phyloP scores from a whole-genome alignment of 257 asterid genomes.

The Solanum sparsipilum region DNA sequence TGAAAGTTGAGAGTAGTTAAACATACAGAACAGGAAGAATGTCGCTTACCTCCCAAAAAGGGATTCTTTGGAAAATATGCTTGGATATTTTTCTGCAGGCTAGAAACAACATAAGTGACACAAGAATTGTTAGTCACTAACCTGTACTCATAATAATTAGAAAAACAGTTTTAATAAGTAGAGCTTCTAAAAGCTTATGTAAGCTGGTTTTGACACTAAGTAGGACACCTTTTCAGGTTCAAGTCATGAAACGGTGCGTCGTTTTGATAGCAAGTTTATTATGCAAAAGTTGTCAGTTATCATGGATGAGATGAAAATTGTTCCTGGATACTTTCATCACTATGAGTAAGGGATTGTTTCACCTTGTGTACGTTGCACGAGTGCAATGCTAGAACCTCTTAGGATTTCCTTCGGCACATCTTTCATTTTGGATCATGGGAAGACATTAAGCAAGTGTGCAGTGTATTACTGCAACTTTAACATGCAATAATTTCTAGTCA shows the following conservation, averaged over 20 bases:
- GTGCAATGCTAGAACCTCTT: neutral
- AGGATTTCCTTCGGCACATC: neutral
- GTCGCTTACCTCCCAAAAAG: conserved; percentile 43
- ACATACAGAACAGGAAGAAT: neutral
- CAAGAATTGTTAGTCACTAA: neutral
- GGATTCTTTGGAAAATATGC: conserved; percentile 33
- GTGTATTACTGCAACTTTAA: neutral
- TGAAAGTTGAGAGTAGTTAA: neutral
- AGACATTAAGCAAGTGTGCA: neutral
- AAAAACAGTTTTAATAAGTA: neutral
- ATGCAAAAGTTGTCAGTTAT: neutral
- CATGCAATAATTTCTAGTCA: neutral
- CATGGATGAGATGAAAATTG: neutral
- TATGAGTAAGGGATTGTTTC: neutral
- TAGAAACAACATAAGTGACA: conserved; percentile 1
- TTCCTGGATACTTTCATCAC: neutral
- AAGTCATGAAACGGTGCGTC: neutral
- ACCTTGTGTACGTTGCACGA: neutral
- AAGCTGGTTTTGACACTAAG: neutral
- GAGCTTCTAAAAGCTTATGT: neutral
- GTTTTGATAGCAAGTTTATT: neutral
- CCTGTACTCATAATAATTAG: neutral
- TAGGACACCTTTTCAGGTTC: neutral
- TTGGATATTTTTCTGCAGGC: conserved; percentile 64
- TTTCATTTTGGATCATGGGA: neutral